Percentiles rank a stretch among this genome's conserved stretches.
phyloP scores from a whole-genome alignment of 2,329 filamentous ascomycete species.

The Arthrobotrys megalospora region DNA sequence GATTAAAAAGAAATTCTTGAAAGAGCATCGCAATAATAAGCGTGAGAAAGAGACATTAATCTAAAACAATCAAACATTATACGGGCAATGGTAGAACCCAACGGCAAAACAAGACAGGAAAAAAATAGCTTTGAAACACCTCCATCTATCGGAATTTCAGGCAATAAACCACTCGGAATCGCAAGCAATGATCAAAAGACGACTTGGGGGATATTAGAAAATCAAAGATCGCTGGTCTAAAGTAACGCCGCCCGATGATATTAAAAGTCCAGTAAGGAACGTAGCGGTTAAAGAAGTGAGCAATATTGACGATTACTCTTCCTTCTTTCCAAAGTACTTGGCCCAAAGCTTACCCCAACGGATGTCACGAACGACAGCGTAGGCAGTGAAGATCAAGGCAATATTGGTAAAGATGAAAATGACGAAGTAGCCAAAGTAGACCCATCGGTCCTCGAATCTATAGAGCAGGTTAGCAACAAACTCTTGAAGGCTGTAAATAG shows the following conservation, averaged over 20 bases:
- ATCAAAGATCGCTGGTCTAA: constrained; percentile 15
- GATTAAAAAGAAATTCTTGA: too few relatives aligned
- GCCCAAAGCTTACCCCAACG: constrained; percentile 63
- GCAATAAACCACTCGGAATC: neutral
- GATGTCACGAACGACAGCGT: constrained; percentile 63
- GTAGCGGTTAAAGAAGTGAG: neutral
- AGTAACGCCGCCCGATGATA: constrained; percentile 21
- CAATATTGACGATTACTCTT: constrained; percentile 17
- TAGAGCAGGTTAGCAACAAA: constrained; percentile 7
- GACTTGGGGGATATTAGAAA: constrained; percentile 4
- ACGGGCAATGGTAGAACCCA: neutral
- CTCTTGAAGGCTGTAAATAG: neutral
- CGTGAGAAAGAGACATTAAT: neutral
- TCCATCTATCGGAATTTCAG: neutral
- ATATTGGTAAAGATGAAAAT: constrained; percentile 63
- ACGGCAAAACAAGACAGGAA: neutral
- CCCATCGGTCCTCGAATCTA: constrained; percentile 62
- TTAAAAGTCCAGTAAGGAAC: constrained; percentile 7
- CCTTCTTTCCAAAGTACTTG: constrained; percentile 55
- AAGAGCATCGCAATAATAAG: neutral
- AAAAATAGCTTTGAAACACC: neutral
- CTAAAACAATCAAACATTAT: neutral
- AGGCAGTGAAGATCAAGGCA: constrained; percentile 61
- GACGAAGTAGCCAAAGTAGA: constrained; percentile 63
- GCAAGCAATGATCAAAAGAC: neutral